Base-by-base conservation (phyloP, 2,329 filamentous ascomycete species). In the Pestalotiopsis sp. region DNA sequence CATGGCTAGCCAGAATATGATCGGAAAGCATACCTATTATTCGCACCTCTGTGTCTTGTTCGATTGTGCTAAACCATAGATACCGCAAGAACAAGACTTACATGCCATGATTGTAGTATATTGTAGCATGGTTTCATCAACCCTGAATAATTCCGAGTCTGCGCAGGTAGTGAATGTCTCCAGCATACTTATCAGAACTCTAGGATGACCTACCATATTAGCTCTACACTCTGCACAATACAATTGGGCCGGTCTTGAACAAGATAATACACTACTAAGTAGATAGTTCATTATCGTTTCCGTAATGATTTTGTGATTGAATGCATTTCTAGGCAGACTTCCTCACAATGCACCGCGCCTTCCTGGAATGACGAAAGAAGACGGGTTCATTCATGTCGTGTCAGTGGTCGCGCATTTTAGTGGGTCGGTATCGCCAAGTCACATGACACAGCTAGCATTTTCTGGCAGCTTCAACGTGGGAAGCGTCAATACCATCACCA, bases 361-460 rank as follows among this genome's bases (percentile, higher is more conserved):
- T 52, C 45, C 17, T 52, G 7, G 17, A 36, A n/a, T 52, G 2
- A 52, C 3, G 20, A 14, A 52, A 17, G 45, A n/a, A n/a, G 45
- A 52, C 14, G 6, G 31, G 6, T 9, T 36, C 31, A 6, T 36
- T 36, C 31, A 9, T 9, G 17, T 52, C n/a, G 45, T n/a, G 45
- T 52, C 20, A 9, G 20, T n/a, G 45, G 14, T 52, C 45, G 45
- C 17, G 27, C 9, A 20, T 60, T 59, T 67, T 59, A 49, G 27
- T n/a, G 66, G 27, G 38, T 27, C 67, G 23, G 4, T 4, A 25
- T 64, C 69, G 31, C 69, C 66, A 59, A 52, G 39, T 70, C 69
- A 70, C 69, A 68, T 70, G 69, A 70, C 66, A 36, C 17, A 14
- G 14, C 36, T 38, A 66, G 39, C 66, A 67, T 68, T 69, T 69